phyloP scores from a whole-genome alignment of 2,329 filamentous ascomycete genomes.

The Cercospora zeae-maydis region DNA sequence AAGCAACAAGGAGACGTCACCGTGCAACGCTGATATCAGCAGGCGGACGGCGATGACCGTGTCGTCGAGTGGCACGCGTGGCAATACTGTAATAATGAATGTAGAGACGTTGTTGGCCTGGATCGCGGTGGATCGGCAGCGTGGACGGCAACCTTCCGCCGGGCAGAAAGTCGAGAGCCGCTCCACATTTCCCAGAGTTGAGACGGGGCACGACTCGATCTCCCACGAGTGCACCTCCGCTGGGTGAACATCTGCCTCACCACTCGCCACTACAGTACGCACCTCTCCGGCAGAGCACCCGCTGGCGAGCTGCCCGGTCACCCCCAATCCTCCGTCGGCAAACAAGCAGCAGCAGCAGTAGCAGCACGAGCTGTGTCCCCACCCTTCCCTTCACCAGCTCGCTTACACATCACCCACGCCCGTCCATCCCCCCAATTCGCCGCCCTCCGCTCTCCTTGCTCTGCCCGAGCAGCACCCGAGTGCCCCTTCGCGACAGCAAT shows the following conservation, averaged over 20 bases:
- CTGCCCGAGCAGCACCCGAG: background rate
- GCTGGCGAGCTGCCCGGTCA: background rate
- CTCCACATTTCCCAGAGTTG: background rate
- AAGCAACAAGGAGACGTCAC: background rate
- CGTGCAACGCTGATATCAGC: background rate
- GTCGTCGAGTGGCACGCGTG: background rate
- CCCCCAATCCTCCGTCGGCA: background rate
- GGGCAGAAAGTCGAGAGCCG: background rate
- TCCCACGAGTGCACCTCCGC: background rate
- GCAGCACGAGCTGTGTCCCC: background rate
- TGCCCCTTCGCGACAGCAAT: slow-evolving; percentile 3
- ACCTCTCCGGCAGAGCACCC: background rate
- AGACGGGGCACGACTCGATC: background rate
- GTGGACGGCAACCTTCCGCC: background rate
- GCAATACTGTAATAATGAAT: too few relatives aligned
- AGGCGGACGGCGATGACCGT: background rate
- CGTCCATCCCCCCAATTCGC: background rate
- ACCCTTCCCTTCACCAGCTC: background rate
- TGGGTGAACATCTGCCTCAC: background rate
- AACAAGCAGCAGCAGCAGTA: background rate
- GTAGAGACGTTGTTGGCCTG: background rate
- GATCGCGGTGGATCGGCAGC: background rate
- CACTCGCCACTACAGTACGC: background rate
- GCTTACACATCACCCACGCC: slow-evolving; percentile 1
- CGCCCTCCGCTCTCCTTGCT: background rate